Evolutionary conservation across 169 alveolate genomes (phyloP).

Genomic region (Eimeria maxima): DNA sequence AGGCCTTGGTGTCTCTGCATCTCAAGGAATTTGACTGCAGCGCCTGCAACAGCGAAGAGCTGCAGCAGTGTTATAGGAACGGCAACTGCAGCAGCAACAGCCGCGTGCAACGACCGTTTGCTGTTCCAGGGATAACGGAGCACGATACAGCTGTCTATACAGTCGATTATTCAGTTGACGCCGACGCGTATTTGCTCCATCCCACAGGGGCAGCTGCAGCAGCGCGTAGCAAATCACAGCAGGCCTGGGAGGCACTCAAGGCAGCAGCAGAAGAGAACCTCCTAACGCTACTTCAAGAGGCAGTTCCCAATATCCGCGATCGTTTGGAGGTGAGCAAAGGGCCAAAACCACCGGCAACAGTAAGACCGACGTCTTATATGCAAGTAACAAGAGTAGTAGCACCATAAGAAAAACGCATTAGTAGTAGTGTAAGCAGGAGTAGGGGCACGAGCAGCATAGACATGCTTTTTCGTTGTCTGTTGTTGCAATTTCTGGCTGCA

Average conservation of each 20-base stretch:
- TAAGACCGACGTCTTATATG: not conserved
- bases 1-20: constrained; percentile 41
- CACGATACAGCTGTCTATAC: constrained; percentile 26
- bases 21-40: constrained; percentile 49
- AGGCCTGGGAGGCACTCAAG: constrained; percentile 59
- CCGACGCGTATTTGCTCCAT: constrained; percentile 51
- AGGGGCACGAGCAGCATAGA: not conserved
- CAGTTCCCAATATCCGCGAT: constrained; percentile 40
- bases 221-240: constrained; percentile 45
- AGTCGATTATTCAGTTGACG: constrained; percentile 42
- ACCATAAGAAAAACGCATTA: not conserved
- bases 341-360: not conserved
- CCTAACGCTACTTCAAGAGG: constrained; percentile 49
- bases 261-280: constrained; percentile 21
- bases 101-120: not conserved
- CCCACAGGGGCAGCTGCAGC: constrained; percentile 73
- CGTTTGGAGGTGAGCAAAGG: constrained; percentile 25
- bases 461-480: not conserved
- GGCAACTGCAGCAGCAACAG: not conserved
- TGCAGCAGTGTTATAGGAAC: not conserved
- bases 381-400: not conserved
- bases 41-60: constrained; percentile 22
- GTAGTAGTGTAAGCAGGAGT: not conserved
- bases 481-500: constrained; percentile 5
- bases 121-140: constrained; percentile 48